These are phyloP conservation scores for Phytophthora ramorum DNA, from an alignment of 352 stramenopile genomes.

Conservation along the genomic window DNA sequence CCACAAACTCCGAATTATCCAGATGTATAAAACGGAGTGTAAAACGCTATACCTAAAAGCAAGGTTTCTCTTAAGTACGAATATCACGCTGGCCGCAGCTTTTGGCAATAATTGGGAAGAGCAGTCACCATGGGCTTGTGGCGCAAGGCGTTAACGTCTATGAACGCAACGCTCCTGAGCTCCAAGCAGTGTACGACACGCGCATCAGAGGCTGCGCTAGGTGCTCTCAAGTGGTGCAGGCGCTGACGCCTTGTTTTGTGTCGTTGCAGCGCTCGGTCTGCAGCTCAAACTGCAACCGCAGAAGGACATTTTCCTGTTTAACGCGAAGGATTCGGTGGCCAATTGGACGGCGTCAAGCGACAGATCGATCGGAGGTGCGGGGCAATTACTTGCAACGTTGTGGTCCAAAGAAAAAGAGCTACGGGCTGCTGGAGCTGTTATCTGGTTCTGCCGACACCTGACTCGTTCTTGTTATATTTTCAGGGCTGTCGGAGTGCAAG, in stretches of 20 bases:
- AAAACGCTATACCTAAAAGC: neutral
- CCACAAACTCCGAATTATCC: conserved; percentile 1
- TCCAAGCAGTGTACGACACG: conserved; percentile 77
- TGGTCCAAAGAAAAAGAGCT: neutral
- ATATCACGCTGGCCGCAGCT: conserved; percentile 5
- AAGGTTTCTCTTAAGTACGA: conserved; percentile 20
- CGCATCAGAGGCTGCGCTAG: neutral
- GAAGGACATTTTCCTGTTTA: conserved; percentile 83
- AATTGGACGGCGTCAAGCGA: conserved; percentile 83
- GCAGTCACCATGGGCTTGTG: conserved; percentile 73
- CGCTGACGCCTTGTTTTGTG: neutral
- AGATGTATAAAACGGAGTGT: conserved; percentile 2
- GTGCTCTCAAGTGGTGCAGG: neutral
- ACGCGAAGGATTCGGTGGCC: conserved; percentile 48
- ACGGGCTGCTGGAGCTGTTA: neutral
- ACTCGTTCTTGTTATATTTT: conserved; percentile 12
- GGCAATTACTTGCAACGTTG: neutral
- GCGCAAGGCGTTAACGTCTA: conserved; percentile 67
- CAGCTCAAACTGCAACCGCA: conserved; percentile 78
- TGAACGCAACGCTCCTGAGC: conserved; percentile 79
- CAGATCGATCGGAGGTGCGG: conserved; percentile 77
- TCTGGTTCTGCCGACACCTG: conserved; percentile 5
- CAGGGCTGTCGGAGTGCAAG: conserved; percentile 70
- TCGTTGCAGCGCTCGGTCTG: conserved; percentile 64
- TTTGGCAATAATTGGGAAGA: neutral